phyloP scores from a whole-genome alignment of 208 protist species.

The Crithidia acanthocephali region DNA sequence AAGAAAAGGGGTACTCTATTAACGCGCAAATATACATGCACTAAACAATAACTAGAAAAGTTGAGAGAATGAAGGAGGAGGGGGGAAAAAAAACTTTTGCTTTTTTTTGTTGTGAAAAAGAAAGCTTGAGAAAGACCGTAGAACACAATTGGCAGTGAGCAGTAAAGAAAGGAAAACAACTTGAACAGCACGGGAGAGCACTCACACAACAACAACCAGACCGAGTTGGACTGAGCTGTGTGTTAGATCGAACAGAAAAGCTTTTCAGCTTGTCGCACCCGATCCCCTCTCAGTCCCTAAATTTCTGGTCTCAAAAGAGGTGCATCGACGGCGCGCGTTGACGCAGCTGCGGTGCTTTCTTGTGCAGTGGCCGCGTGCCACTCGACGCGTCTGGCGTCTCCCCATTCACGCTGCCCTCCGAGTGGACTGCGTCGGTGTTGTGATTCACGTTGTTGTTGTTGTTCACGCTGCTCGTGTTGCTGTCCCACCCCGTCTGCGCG shows the following conservation, averaged over 20 bases:
- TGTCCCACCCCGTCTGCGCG: background rate
- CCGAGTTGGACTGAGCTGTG: too few species aligned
- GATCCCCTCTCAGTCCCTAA: background rate
- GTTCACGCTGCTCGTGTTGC: slow-evolving; percentile 15
- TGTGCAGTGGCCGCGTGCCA: background rate
- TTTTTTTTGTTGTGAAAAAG: background rate
- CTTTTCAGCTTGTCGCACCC: too few species aligned
- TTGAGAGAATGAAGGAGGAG: background rate
- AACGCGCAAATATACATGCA: background rate
- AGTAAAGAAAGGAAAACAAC: slow-evolving; percentile 1
- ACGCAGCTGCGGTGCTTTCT: slow-evolving; percentile 7
- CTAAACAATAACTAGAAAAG: background rate
- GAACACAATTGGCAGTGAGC: too few species aligned
- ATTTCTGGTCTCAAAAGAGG: background rate
- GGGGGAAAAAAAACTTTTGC: background rate
- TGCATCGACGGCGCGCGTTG: slow-evolving; percentile 7
- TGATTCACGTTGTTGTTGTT: background rate
- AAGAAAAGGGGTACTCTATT: too few species aligned
- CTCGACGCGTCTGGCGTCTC: background rate
- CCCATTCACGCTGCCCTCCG: slow-evolving; percentile 2
- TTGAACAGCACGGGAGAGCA: background rate
- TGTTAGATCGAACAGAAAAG: too few species aligned
- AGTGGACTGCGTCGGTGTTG: slow-evolving; percentile 3
- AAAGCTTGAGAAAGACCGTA: too few species aligned
- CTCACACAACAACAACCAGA: too few species aligned